Evolutionary conservation across 768 basidiomycete species (phyloP), one percentile per base, ranked within the genome.

Genomic region (Macrolepiota dolichaula): DNA sequence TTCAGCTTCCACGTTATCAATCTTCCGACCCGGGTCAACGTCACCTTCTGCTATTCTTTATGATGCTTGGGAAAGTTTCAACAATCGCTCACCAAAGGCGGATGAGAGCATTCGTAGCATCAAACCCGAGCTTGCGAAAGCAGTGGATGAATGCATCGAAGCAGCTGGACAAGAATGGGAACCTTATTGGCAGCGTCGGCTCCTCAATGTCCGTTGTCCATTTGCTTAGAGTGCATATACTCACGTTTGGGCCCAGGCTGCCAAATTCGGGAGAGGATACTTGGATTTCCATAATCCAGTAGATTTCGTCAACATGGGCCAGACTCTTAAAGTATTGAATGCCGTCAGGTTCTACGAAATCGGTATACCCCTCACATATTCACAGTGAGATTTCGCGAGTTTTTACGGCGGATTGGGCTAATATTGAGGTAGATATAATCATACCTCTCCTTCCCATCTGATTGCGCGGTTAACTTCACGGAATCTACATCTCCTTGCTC

Each of bases 151-250:
- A 54, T 95, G 95, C 64, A 88, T 98, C 38, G 94, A 96, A 63
- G 96, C 96, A 37, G 96, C 96, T 4, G 94, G 92, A 12, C 82
- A 87, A 56, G 96, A 98, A 75, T 92, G 91, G 86, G 94, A 96
- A 57, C 87, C 90, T 3, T 78, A 85, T 67, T 96, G 93, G 93
- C 96, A 97, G 69, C 86, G 90, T 54, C 84, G 84, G 38, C 81
- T 98, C 51, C 79, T 98, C 19, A 92, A 87, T 70, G 95, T 94
- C 63, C 66, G 82, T 70, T 61, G 61, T n/a, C 61, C 56, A 52
- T 42, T 51, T 19, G 22, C 13, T 11, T 32, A 2, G 24, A 19
- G 57, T 51, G 32, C 55, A 9, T 15, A 19, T 51, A 19, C 61
- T 38, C 37, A 62, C 42, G 22, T 51, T 19, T 32, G 37, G 11